Base-by-base conservation (phyloP, 805 yeast genomes). In the Ascoidea asiatica region DNA sequence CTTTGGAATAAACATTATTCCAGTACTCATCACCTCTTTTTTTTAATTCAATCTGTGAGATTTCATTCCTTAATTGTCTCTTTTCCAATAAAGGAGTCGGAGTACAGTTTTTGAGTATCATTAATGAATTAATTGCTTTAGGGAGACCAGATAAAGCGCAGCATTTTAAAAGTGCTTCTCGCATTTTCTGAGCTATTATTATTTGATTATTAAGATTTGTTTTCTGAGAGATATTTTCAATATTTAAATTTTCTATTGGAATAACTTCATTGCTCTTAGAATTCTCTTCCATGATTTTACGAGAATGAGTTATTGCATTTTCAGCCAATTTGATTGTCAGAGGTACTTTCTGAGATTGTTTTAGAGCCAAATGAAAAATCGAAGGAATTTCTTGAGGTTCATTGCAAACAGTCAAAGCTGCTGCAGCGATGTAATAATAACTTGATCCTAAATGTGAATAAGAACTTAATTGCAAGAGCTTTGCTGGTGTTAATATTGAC, bases 71-170 rank as follows among this genome's bases (percentile, higher is more conserved):
- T 17, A 15, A 11, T 6, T 56, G 44, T 13, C 41, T 40, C 2
- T 56, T 51, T 5, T 66, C 66, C 8, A 73, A 56, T 22, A 77
- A 55, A 11, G 60, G 56, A 1, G 48, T 41, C 4, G 95, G 95
- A 0, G 95, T 84, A 1, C 68, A 77, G 21, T 71, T 71, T 48
- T 75, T 75, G 46, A 88, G 64, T 17, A 69, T 66, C 53, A 75
- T 80, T 54, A 89, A 62, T 1, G 94, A 73, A 58, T 88, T 89
- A 58, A 89, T 89, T 1, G 88, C 75, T 52, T 79, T 80, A 1
- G 97, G 97, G 13, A 88, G 66, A 0, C 97, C 97, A 15, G 79
- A 75, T 40, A 89, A 63, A 0, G 95, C 95, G 0, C 82, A 72
- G 3, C 86, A 69, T 56, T 88, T 89, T 54, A 89, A 63, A 2